Evolutionary conservation across 345 rosid genomes (phyloP).

Genomic region (Eutrema yunnanense): DNA sequence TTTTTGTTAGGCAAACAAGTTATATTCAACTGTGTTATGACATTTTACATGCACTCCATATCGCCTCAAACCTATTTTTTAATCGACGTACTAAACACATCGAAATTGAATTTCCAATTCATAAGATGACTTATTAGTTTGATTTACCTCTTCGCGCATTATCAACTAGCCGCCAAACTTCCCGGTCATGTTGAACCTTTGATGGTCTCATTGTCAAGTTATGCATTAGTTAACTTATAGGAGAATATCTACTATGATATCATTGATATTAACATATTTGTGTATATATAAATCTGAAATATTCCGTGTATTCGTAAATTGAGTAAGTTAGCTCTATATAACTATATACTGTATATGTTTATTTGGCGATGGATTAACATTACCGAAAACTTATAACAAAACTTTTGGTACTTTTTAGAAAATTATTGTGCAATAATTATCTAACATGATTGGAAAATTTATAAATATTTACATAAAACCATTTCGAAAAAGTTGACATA

Average conservation of each 20-base stretch:
- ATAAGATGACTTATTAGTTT: background rate
- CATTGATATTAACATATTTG: too few species aligned
- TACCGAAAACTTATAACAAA: background rate
- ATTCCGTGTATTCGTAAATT: too few species aligned
- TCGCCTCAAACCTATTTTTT: background rate
- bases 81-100: background rate
- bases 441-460: background rate
- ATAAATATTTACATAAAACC: background rate
- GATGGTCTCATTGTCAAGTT: background rate
- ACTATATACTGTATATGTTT: too few species aligned
- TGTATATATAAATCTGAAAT: too few species aligned
- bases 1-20: too few species aligned
- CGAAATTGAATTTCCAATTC: background rate
- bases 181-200: background rate
- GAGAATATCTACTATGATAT: too few species aligned
- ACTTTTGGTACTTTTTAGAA: background rate
- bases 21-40: too few species aligned
- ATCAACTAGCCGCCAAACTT: background rate
- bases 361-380: background rate
- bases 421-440: constrained; percentile 2
- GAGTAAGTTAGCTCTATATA: too few species aligned
- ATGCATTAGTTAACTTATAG: background rate
- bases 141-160: background rate
- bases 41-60: background rate
- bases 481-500: background rate